These are phyloP conservation scores for Suillus luteus DNA, from an alignment of 768 basidiomycete genomes.

Conservation along the genomic window DNA sequence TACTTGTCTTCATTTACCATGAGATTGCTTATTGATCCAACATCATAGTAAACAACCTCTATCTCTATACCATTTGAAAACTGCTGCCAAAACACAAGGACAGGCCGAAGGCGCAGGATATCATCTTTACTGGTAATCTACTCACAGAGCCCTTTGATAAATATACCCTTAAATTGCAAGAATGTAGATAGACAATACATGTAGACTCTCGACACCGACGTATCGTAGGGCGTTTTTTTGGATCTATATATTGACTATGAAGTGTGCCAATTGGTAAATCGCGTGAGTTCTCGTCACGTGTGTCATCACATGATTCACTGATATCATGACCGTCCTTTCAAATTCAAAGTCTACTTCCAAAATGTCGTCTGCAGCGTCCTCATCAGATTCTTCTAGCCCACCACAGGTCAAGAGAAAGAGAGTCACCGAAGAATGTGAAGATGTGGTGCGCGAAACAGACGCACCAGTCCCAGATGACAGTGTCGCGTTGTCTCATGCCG, in stretches of 20 bases:
- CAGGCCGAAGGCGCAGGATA: constrained; percentile 7
- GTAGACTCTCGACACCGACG: neutral
- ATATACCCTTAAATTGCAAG: constrained; percentile 2
- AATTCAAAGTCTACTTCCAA: constrained; percentile 5
- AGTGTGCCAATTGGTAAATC: neutral
- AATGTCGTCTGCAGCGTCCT: constrained; percentile 24
- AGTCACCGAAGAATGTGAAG: constrained; percentile 19
- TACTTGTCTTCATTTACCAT: neutral
- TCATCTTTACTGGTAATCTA: constrained; percentile 8
- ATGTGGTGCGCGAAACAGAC: constrained; percentile 20
- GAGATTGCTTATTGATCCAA: neutral
- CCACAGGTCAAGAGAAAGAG: constrained; percentile 30
- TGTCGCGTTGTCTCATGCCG: constrained; percentile 74
- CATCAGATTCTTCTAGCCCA: constrained; percentile 37
- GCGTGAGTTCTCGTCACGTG: neutral
- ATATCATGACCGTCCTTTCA: neutral
- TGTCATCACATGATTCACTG: neutral
- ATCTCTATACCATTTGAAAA: constrained; percentile 1
- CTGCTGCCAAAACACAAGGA: constrained; percentile 1
- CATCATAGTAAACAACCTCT: constrained; percentile 2
- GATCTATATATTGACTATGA: neutral
- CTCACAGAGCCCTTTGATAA: neutral
- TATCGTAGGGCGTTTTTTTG: neutral
- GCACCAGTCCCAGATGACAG: constrained; percentile 30
- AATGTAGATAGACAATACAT: neutral